These are phyloP conservation scores for Shiraia sp. DNA, from an alignment of 2,329 filamentous ascomycete genomes.

Conservation along the genomic window DNA sequence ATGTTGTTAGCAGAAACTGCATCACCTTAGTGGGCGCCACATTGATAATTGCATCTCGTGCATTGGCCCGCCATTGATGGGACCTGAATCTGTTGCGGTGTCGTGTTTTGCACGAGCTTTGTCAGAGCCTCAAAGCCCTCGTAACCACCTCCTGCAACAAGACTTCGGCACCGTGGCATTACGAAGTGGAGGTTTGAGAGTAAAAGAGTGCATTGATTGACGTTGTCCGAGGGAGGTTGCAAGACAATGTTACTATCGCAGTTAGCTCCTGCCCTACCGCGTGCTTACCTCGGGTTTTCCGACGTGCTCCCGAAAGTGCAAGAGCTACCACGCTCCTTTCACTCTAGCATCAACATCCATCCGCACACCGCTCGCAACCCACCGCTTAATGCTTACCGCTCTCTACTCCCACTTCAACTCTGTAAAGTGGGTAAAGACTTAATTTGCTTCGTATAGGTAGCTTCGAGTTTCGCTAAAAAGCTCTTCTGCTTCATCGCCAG, in stretches of 20 bases:
- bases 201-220: slow-evolving; percentile 15
- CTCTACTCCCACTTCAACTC: neutral
- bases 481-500: neutral
- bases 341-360: too few relatives aligned
- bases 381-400: neutral
- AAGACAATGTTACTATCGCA: slow-evolving; percentile 7
- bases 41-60: slow-evolving; percentile 8
- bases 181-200: slow-evolving; percentile 4
- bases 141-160: too few relatives aligned
- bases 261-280: slow-evolving; percentile 10
- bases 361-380: too few relatives aligned
- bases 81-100: slow-evolving; percentile 6
- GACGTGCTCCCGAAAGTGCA: slow-evolving; percentile 2
- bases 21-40: slow-evolving; percentile 19
- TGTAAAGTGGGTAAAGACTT: slow-evolving; percentile 6
- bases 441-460: too few relatives aligned
- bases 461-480: slow-evolving; percentile 1
- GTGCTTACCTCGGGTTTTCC: slow-evolving; percentile 4
- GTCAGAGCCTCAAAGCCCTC: too few relatives aligned
- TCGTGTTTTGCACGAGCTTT: too few relatives aligned
- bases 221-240: slow-evolving; percentile 5
- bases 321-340: neutral
- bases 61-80: slow-evolving; percentile 7
- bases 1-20: slow-evolving; percentile 8
- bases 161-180: too few relatives aligned